Percentiles rank a stretch among this genome's conserved stretches.
Evolutionary conservation across 2,329 filamentous ascomycete species (phyloP).

Genomic region (Myriangium duriaei): DNA sequence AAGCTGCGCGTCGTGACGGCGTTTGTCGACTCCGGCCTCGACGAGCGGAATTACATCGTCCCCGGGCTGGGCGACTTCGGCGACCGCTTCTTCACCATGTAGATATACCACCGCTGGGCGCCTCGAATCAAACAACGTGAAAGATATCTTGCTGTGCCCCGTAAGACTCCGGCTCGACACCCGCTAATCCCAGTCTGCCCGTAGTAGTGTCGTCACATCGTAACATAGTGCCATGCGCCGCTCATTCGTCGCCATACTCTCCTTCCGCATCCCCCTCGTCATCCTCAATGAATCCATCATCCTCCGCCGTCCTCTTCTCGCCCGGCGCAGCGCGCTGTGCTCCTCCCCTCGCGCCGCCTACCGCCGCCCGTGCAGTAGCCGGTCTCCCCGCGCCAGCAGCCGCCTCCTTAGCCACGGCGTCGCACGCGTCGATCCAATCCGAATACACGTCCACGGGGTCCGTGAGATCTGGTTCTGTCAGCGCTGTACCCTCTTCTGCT

Average conservation of each 20-base stretch:
- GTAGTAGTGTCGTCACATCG: slow-evolving; percentile 3
- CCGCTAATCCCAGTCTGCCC: no score
- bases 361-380: slow-evolving; percentile 8
- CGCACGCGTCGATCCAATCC: slow-evolving; percentile 95
- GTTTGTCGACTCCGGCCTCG: slow-evolving; percentile 90
- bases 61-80: slow-evolving; percentile 92
- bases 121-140: no score
- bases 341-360: background rate
- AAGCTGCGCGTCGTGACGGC: slow-evolving; percentile 85
- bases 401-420: slow-evolving; percentile 52
- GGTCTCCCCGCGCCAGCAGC: slow-evolving; percentile 17
- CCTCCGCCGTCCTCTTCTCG: slow-evolving; percentile 21
- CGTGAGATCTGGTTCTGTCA: slow-evolving; percentile 50
- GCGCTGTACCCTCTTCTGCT: slow-evolving; percentile 33
- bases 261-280: slow-evolving; percentile 24
- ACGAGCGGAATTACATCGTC: slow-evolving; percentile 98
- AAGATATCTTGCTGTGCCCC: no score
- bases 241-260: slow-evolving; percentile 22
- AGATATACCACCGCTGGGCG: slow-evolving; percentile 17
- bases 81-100: slow-evolving; percentile 90
- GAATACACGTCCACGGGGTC: slow-evolving; percentile 90
- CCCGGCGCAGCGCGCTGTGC: slow-evolving; percentile 14
- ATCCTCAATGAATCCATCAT: slow-evolving; percentile 24
- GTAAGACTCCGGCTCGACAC: no score
- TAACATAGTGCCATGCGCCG: background rate